Conservation (phyloP, 331 rosid species). For the Phaseolus coccineus region DNA sequence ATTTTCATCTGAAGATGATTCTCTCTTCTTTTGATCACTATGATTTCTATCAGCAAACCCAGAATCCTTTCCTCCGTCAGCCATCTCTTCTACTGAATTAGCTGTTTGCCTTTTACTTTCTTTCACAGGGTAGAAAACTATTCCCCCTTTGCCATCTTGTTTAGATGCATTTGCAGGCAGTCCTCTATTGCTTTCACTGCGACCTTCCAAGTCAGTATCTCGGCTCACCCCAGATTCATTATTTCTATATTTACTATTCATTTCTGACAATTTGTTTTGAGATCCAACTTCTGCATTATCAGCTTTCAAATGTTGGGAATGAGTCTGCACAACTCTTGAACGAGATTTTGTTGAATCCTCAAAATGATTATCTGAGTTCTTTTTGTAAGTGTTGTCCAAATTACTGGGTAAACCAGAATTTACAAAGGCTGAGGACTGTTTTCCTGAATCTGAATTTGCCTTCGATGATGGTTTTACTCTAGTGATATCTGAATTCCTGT, state of each 20-base stretch:
- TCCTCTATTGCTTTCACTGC: slow-evolving; percentile 77
- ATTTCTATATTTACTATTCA: slow-evolving; percentile 61
- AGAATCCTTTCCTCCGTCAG: slow-evolving; percentile 66
- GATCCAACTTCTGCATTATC: slow-evolving; percentile 65
- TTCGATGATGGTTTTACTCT: slow-evolving; percentile 64
- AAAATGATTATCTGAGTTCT: slow-evolving; percentile 65
- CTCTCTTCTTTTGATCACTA: slow-evolving; percentile 83
- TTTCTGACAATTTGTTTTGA: slow-evolving; percentile 61
- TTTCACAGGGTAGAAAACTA: slow-evolving; percentile 52
- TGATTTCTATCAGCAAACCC: slow-evolving; percentile 69
- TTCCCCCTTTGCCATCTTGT: slow-evolving; percentile 63
- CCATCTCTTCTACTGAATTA: slow-evolving; percentile 60
- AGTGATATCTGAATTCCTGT: slow-evolving; percentile 61
- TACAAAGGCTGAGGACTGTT: slow-evolving; percentile 59
- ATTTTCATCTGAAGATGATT: slow-evolving; percentile 96
- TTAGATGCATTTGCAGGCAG: slow-evolving; percentile 53
- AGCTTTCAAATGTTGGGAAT: slow-evolving; percentile 60
- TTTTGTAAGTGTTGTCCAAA: slow-evolving; percentile 63
- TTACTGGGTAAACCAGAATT: slow-evolving; percentile 61
- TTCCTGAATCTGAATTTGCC: slow-evolving; percentile 62
- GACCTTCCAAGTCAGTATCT: slow-evolving; percentile 68
- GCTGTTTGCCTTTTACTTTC: slow-evolving; percentile 68
- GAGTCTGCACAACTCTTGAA: slow-evolving; percentile 61
- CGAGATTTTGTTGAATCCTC: slow-evolving; percentile 75
- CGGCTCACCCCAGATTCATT: slow-evolving; percentile 60